Percentiles rank a stretch among this genome's conserved stretches.
Evolutionary conservation across 2,329 filamentous ascomycete species (phyloP).

Genomic region (Diaporthe caulivora): DNA sequence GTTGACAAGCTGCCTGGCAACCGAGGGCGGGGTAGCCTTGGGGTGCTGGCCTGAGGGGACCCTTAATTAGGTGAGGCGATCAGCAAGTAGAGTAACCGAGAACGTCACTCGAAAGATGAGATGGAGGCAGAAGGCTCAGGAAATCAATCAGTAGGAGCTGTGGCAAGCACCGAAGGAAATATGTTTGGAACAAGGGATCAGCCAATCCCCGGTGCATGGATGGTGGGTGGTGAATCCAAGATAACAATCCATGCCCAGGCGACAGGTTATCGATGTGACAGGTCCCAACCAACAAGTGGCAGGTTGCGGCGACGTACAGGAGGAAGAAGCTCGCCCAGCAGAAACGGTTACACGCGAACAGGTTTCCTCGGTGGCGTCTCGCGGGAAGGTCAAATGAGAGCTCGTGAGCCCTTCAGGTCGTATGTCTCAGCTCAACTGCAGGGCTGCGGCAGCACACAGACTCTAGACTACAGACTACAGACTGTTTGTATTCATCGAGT

Average conservation of each 20-base stretch:
- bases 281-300: background rate
- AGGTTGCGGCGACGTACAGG: conserved; percentile 6
- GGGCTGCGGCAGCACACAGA: background rate
- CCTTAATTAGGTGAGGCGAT: background rate
- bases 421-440: conserved; percentile 16
- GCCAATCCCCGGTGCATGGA: background rate
- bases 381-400: background rate
- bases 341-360: background rate
- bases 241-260: conserved; percentile 21
- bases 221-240: background rate
- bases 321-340: background rate
- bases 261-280: background rate
- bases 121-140: background rate
- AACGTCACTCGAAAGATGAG: background rate
- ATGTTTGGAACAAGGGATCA: conserved; percentile 1
- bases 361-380: background rate
- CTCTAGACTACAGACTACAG: too few species aligned
- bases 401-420: background rate
- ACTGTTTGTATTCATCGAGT: too few species aligned
- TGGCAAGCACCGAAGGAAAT: background rate
- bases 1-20: conserved; percentile 28
- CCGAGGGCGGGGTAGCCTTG: conserved; percentile 20
- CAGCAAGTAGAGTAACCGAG: background rate
- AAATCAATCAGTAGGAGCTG: conserved; percentile 6
- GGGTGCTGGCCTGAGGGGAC: background rate